Percentiles rank a stretch among this genome's conserved stretches.
Conservation (phyloP, 2,329 filamentous ascomycete genomes). For the Talaromyces islandicus region DNA sequence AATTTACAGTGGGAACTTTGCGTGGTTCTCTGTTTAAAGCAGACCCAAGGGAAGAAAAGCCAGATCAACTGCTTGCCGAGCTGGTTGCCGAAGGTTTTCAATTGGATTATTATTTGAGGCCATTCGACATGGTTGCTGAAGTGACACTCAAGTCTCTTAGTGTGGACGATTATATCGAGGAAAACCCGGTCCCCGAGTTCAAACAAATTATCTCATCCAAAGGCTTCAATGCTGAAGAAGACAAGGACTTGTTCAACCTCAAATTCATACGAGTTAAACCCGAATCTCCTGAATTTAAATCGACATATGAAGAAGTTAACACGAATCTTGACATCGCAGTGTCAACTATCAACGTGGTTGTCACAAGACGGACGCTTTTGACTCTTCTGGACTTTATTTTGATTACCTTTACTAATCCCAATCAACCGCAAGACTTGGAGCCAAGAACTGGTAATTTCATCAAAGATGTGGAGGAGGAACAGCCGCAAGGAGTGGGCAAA, state of each 20-base stretch:
- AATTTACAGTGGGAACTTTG: constrained; percentile 89
- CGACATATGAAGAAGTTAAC: constrained; percentile 85
- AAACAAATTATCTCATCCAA: constrained; percentile 97
- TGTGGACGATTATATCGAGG: constrained; percentile 89
- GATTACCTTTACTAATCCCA: constrained; percentile 73
- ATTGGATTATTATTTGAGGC: constrained; percentile 78
- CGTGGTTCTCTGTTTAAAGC: constrained; percentile 88
- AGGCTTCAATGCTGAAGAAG: constrained; percentile 60
- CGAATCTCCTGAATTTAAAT: constrained; percentile 87
- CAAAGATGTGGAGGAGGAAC: constrained; percentile 21
- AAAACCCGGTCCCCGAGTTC: constrained; percentile 81
- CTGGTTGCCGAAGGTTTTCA: constrained; percentile 84
- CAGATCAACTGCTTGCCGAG: constrained; percentile 81
- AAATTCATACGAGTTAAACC: constrained; percentile 87
- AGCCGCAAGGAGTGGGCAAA: constrained; percentile 53
- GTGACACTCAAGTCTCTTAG: constrained; percentile 80
- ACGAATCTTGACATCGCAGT: constrained; percentile 87
- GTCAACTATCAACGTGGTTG: constrained; percentile 92
- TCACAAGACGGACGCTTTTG: constrained; percentile 86
- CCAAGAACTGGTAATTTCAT: constrained; percentile 24
- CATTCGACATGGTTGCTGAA: constrained; percentile 89
- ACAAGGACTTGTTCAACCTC: constrained; percentile 76
- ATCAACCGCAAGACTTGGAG: constrained; percentile 39
- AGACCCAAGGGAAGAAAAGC: constrained; percentile 67
- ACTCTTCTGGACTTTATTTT: constrained; percentile 92